Base-by-base conservation (phyloP, 2,329 filamentous ascomycete species). In the Fusarium bactridioides region DNA sequence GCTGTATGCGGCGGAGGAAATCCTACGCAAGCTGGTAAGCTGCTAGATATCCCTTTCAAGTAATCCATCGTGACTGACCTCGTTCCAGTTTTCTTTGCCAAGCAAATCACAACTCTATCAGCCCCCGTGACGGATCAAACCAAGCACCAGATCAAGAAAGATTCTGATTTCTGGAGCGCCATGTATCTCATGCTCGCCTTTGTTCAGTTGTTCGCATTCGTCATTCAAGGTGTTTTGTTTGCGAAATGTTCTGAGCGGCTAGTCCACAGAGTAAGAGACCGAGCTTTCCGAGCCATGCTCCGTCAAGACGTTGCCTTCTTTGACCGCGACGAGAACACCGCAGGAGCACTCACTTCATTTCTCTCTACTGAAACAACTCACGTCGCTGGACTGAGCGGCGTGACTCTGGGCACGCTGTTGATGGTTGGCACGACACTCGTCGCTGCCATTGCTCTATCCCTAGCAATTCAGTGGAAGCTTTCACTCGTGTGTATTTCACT, bases 231-330 rank as follows among this genome's bases (percentile, higher is more conserved):
- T 56, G 77, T 93, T 57, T 85, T 91, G 5, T 95, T 98, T 75
- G 95, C 94, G 23, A 91, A 90, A 77, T 95, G 93, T 83, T 96
- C 94, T n/a, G 94, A 97, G 83, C 88, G 90, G 44, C 88, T 98
- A 29, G 89, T 98, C 61, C 93, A 94, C 79, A 91, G 94, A 25
- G 94, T 95, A 4, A 90, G 96, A 75, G 91, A 96, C 80, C 86
- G 86, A 64, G 93, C 94, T 11, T 98, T 99, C 85, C 88, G 95
- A 37, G 87, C 92, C 29, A 94, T 98, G 84, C 89, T 98, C 57
- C 93, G 95, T 72, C 95, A 98, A 82, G 96, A 98, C 71, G 95
- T 98, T 65, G 86, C 90, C 33, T 98, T 95, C 81, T 99, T 98
- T 76, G 96, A 98, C 80, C 87, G 87, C 48, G 93, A 97, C 71